Percentiles rank a stretch among this genome's conserved stretches.
Conservation (phyloP, 2,329 filamentous ascomycete genomes). For the Emergomyces africanus region DNA sequence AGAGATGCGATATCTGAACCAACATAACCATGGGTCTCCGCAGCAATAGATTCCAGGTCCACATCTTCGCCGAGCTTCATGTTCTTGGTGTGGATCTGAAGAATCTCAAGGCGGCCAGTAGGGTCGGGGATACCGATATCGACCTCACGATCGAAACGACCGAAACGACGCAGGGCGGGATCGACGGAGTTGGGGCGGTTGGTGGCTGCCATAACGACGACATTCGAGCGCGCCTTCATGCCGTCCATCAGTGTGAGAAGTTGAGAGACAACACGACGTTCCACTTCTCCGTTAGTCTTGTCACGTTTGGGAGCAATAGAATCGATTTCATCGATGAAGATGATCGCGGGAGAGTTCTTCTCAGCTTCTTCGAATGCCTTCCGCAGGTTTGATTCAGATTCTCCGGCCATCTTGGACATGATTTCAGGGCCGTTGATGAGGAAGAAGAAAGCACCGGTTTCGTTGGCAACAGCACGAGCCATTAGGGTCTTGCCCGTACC, state of each 20-base stretch:
- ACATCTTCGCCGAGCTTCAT: constrained; percentile 98
- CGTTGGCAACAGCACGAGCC: constrained; percentile 96
- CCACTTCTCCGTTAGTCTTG: constrained; percentile 98
- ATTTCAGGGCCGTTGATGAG: constrained; percentile 98
- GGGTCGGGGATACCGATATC: constrained; percentile 98
- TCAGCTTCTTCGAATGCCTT: constrained; percentile 99
- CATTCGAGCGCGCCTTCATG: constrained; percentile 98
- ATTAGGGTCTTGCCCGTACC: constrained; percentile 99
- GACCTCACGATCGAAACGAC: constrained; percentile 97
- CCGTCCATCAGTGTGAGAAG: constrained; percentile 96
- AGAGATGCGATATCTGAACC: constrained; percentile 97
- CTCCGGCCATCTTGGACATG: constrained; percentile 99
- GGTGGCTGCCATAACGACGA: constrained; percentile 98
- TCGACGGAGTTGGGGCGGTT: constrained; percentile 99
- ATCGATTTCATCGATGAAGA: constrained; percentile 99
- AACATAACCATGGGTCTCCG: constrained; percentile 97
- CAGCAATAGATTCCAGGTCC: constrained; percentile 88
- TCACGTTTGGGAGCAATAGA: constrained; percentile 99
- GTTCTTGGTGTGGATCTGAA: constrained; percentile 99
- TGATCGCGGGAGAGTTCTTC: constrained; percentile 98
- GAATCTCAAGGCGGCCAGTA: constrained; percentile 94
- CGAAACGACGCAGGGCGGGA: constrained; percentile 91
- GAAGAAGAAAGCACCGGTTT: constrained; percentile 99
- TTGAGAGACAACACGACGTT: constrained; percentile 96
- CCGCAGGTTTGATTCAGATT: constrained; percentile 93